A percentile compares a stretch with the other conserved stretches of the same genome.
These are phyloP conservation scores for Pneumocystis oryctolagi DNA, from an alignment of 1,139 yeast genomes.

Conservation along the genomic window DNA sequence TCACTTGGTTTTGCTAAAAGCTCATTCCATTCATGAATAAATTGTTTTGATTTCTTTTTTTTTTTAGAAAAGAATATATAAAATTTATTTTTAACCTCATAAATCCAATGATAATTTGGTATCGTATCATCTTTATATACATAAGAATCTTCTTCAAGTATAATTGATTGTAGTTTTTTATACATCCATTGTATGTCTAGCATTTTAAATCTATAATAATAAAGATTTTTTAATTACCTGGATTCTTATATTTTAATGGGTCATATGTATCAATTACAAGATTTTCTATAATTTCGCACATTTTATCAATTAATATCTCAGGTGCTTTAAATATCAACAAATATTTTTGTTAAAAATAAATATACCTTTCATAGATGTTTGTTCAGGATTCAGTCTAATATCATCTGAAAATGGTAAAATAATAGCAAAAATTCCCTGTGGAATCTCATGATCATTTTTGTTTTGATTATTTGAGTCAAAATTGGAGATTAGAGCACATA, in stretches of 20 bases:
- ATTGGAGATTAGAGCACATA: slow-evolving; percentile 31
- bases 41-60: neutral
- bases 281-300: slow-evolving; percentile 29
- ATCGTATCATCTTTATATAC: neutral
- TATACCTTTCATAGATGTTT: neutral
- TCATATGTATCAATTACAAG: slow-evolving; percentile 36
- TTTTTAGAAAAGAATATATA: neutral
- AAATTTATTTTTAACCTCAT: neutral
- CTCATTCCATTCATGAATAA: neutral
- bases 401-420: slow-evolving; percentile 29
- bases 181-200: slow-evolving; percentile 43
- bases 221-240: slow-evolving; percentile 24
- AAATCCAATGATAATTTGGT: neutral
- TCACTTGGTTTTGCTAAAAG: neutral
- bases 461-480: slow-evolving; percentile 10
- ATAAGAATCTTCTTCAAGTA: slow-evolving; percentile 41
- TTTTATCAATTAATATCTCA: slow-evolving; percentile 24
- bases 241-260: slow-evolving; percentile 52
- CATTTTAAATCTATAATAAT: neutral
- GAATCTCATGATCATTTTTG: slow-evolving; percentile 14
- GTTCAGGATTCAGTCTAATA: slow-evolving; percentile 21
- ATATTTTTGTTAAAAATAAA: neutral
- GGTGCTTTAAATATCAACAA: slow-evolving; percentile 17
- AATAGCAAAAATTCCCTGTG: slow-evolving; percentile 27
- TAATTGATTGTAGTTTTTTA: slow-evolving; percentile 47